phyloP scores from a whole-genome alignment of 2,329 filamentous ascomycete genomes.

The Cercospora sp. region DNA sequence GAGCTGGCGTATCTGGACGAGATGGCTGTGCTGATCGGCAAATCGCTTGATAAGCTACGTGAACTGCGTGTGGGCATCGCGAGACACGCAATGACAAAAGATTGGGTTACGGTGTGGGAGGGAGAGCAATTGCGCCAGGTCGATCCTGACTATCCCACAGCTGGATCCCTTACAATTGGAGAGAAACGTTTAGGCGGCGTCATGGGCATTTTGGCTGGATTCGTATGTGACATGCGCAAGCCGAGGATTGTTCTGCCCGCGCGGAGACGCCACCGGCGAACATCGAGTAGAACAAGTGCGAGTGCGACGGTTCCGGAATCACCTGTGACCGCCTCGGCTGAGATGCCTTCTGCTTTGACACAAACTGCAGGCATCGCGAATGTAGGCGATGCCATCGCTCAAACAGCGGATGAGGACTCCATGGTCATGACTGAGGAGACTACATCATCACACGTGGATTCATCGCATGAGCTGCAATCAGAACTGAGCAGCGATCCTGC shows the following conservation, averaged over 20 bases:
- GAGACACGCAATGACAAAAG: slow-evolving; percentile 50
- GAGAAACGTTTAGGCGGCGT: slow-evolving; percentile 67
- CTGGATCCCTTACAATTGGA: slow-evolving; percentile 51
- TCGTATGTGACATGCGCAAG: slow-evolving; percentile 61
- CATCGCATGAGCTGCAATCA: neutral
- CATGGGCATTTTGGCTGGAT: slow-evolving; percentile 66
- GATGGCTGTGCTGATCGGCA: slow-evolving; percentile 73
- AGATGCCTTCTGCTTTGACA: neutral
- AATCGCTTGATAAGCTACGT: slow-evolving; percentile 64
- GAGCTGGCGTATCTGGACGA: slow-evolving; percentile 81
- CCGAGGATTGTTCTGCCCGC: slow-evolving; percentile 32
- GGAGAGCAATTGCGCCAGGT: slow-evolving; percentile 63
- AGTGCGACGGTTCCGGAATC: slow-evolving; percentile 2
- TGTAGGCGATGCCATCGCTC: slow-evolving; percentile 20
- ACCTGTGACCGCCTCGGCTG: slow-evolving; percentile 4
- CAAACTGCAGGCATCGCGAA: slow-evolving; percentile 22
- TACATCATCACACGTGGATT: neutral
- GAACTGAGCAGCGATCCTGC: slow-evolving; percentile 8
- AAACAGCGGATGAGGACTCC: slow-evolving; percentile 6
- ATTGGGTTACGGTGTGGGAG: slow-evolving; percentile 66
- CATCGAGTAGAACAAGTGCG: slow-evolving; percentile 14
- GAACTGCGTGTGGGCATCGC: slow-evolving; percentile 76
- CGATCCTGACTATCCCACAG: slow-evolving; percentile 60
- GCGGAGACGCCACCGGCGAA: slow-evolving; percentile 19
- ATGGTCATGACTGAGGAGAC: neutral